Conservation (phyloP, 768 basidiomycete genomes). For the Sutorius australiensis region DNA sequence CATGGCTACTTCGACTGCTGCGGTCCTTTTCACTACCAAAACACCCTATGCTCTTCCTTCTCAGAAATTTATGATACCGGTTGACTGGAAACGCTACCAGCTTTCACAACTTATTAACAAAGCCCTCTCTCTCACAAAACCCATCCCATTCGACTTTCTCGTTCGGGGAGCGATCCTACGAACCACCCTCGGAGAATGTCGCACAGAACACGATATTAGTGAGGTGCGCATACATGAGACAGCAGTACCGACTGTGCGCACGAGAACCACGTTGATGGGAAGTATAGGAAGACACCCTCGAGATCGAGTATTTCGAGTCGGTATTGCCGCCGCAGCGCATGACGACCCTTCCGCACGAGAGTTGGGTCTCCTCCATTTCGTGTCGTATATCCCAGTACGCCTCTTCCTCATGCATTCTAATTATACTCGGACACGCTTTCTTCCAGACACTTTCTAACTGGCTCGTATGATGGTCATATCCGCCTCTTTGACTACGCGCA, state of each 20-base stretch:
- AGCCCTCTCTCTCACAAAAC: slow-evolving; percentile 59
- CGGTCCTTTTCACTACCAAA: slow-evolving; percentile 20
- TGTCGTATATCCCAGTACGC: slow-evolving; percentile 15
- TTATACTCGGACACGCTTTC: not conserved
- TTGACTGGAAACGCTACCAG: slow-evolving; percentile 90
- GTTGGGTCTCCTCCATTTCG: slow-evolving; percentile 56
- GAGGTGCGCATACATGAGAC: not conserved
- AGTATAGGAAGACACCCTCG: slow-evolving; percentile 78
- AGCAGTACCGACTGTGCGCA: not conserved
- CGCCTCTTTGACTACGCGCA: slow-evolving; percentile 73
- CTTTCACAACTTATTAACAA: slow-evolving; percentile 97
- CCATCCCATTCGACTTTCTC: slow-evolving; percentile 91
- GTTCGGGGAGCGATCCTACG: slow-evolving; percentile 74
- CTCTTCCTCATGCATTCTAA: not conserved
- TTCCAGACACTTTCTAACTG: slow-evolving; percentile 65
- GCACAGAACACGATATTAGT: not conserved
- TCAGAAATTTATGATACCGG: slow-evolving; percentile 91
- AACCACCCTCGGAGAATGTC: slow-evolving; percentile 40
- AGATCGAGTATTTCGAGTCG: slow-evolving; percentile 89
- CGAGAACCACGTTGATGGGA: slow-evolving; percentile 9
- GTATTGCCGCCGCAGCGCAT: slow-evolving; percentile 83
- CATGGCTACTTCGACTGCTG: slow-evolving; percentile 10
- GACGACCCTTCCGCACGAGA: slow-evolving; percentile 77
- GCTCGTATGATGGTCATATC: slow-evolving; percentile 76
- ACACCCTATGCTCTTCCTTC: slow-evolving; percentile 37